Percentiles rank a stretch among this genome's conserved stretches.
Evolutionary conservation across 208 protist genomes (phyloP).

Genomic region (Leishmania guyanensis): DNA sequence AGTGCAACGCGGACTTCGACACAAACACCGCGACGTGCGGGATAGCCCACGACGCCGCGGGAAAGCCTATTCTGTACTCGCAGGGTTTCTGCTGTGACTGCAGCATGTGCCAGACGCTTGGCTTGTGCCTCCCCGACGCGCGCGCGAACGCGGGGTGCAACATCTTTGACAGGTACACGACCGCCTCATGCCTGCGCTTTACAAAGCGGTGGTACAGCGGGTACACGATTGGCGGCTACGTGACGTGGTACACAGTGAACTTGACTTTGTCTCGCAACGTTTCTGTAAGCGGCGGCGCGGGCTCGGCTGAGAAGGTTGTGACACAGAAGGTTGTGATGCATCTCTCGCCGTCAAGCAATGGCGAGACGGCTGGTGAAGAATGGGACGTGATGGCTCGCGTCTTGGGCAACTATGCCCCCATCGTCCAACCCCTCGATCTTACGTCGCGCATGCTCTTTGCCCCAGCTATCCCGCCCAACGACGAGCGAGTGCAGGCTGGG

Average conservation of each 20-base stretch:
- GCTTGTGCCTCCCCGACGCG: conserved; percentile 56
- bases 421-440: conserved; percentile 58
- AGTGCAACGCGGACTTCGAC: conserved; percentile 65
- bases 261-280: conserved; percentile 44
- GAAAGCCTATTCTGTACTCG: conserved; percentile 68
- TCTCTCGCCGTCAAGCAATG: conserved; percentile 48
- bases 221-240: conserved; percentile 68
- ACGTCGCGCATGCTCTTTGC: conserved; percentile 77
- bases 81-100: conserved; percentile 90
- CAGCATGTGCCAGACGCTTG: conserved; percentile 60
- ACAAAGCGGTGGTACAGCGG: conserved; percentile 77
- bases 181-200: conserved; percentile 87
- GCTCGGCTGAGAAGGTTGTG: background rate
- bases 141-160: conserved; percentile 66
- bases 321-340: conserved; percentile 35
- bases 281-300: conserved; percentile 5
- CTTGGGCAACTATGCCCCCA: conserved; percentile 73
- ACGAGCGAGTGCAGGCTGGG: conserved; percentile 51
- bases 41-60: conserved; percentile 38
- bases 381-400: conserved; percentile 58
- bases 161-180: conserved; percentile 51
- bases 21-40: conserved; percentile 70
- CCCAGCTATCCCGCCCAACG: conserved; percentile 36
- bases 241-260: conserved; percentile 66
- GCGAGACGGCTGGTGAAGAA: conserved; percentile 30